A percentile compares a stretch with the other conserved stretches of the same genome.
Evolutionary conservation across 2,329 filamentous ascomycete species (phyloP).

Genomic region (Nigrospora sphaerica): DNA sequence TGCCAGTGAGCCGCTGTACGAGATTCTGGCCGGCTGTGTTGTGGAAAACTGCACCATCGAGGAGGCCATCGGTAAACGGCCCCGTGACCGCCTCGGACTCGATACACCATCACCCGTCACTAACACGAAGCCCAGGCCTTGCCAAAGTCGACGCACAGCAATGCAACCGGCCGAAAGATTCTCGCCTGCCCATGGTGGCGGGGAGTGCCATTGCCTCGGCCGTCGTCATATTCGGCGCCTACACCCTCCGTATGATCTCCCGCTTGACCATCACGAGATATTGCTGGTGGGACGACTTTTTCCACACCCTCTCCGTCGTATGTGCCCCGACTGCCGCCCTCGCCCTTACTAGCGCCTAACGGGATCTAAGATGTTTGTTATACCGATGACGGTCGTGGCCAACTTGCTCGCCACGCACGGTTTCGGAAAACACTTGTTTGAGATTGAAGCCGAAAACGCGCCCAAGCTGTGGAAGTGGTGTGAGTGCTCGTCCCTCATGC

Average conservation of each 20-base stretch:
- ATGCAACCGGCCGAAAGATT: background rate
- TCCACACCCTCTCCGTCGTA: background rate
- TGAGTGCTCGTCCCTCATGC: background rate
- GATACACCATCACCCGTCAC: background rate
- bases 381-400: slow-evolving; percentile 1
- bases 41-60: background rate
- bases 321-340: background rate
- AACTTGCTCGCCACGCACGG: background rate
- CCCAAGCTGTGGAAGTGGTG: slow-evolving; percentile 1
- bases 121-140: background rate
- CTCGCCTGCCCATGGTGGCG: background rate
- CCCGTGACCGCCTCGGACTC: background rate
- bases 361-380: background rate
- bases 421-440: background rate
- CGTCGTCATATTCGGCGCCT: background rate
- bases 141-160: slow-evolving; percentile 1
- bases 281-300: slow-evolving; percentile 2
- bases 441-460: background rate
- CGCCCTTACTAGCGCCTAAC: background rate
- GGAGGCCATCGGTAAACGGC: background rate
- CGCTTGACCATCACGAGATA: background rate
- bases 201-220: background rate
- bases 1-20: background rate
- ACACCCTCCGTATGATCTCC: background rate
- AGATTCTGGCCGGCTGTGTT: background rate